Base-by-base conservation (phyloP, 371 early-diverging fungal genomes). In the Cokeromyces recurvatus region DNA sequence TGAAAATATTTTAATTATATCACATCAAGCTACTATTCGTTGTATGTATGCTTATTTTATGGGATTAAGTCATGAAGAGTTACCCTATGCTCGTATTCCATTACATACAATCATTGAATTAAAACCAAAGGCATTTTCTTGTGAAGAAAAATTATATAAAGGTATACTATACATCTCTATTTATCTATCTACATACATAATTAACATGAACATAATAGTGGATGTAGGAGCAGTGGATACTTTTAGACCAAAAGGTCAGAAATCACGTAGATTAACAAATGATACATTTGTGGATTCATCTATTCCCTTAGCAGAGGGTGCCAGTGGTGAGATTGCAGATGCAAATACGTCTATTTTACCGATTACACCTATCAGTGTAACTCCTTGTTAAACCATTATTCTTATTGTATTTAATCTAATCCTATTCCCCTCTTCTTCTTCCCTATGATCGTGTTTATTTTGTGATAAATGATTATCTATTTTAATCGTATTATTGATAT, bases 11-110 rank as follows among this genome's bases (percentile, higher is more conserved):
- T 71, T 97, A 49, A 94, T 98, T 46, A 87, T 97, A 55, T 93
- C 89, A 17, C 94, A 94, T 54, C 94, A 93, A 48, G 98, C 97
- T 0, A 94, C 94, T 17, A 71, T 97, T 55, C 84, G 98, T 14
- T 90, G 91, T 57, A 86, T 97, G 54, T 91, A 94, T 61, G 92
- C 91, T 11, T 95, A 96, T 68, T 95, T 95, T 62, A 77, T 93
- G 77, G 88, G 92, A 40, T 77, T 86, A 55, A 77, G 83, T 17
- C 95, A 91, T 49, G 91, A 93, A 14, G 89, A 95, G 48, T 63
- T 98, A 31, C 98, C 98, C 0, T 98, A 97, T 55, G 80, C 94
- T 54, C 91, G 91, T 57, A 92, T 98, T 48, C 99, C 99, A 9
- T 78, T 98, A 2, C 99, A 98, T 63, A 93, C 95, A 0, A 84